Conservation (phyloP, 352 stramenopile species). For the Pythium rhizo-oryzae region DNA sequence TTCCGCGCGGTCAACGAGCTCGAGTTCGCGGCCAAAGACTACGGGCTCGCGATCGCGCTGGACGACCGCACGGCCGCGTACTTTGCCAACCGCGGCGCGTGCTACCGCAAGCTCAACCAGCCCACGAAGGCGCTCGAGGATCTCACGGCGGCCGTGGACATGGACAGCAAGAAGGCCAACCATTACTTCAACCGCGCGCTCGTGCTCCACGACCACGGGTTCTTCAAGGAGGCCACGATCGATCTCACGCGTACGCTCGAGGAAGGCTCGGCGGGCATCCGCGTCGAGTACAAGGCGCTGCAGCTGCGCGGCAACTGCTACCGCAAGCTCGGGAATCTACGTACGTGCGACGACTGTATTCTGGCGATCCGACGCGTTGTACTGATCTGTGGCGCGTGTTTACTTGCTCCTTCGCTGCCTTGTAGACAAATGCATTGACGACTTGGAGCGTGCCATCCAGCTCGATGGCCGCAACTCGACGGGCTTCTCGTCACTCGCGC, state of each 20-base stretch:
- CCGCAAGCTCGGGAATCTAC: slow-evolving; percentile 55
- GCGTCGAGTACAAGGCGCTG: slow-evolving; percentile 69
- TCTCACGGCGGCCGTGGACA: slow-evolving; percentile 68
- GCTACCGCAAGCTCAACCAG: slow-evolving; percentile 73
- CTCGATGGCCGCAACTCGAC: slow-evolving; percentile 68
- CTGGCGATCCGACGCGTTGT: no score
- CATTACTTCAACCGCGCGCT: slow-evolving; percentile 82
- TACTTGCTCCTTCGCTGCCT: background rate
- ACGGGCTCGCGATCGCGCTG: slow-evolving; percentile 54
- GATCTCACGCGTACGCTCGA: slow-evolving; percentile 81
- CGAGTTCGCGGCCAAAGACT: slow-evolving; percentile 64
- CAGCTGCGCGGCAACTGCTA: slow-evolving; percentile 73
- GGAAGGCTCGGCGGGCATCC: slow-evolving; percentile 54
- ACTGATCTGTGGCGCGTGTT: no score
- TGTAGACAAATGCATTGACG: slow-evolving; percentile 64
- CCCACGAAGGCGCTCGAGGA: slow-evolving; percentile 63
- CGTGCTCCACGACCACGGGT: slow-evolving; percentile 63
- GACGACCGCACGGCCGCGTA: slow-evolving; percentile 73
- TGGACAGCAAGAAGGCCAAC: slow-evolving; percentile 67
- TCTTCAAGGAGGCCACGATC: slow-evolving; percentile 69
- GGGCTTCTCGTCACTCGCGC: slow-evolving; percentile 59
- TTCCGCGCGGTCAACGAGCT: slow-evolving; percentile 76
- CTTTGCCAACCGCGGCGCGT: slow-evolving; percentile 72
- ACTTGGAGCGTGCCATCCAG: slow-evolving; percentile 70
- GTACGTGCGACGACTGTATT: slow-evolving; percentile 9